These are phyloP conservation scores for Arabidopsis hybrid DNA, from an alignment of 441 rosid species.

Conservation along the genomic window DNA sequence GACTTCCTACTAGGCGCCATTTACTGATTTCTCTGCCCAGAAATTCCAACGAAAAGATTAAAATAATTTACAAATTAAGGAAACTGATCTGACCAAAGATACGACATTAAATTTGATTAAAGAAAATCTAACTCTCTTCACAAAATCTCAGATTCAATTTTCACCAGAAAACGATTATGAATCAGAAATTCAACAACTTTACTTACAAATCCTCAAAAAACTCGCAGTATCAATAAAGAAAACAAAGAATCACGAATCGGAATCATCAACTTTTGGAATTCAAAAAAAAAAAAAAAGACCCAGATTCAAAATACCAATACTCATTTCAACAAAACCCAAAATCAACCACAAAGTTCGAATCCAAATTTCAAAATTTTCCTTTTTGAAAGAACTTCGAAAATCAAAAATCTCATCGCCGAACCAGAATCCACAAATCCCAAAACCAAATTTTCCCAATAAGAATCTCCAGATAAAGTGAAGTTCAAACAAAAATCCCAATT, in stretches of 20 bases:
- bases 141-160: slow-evolving; percentile 10
- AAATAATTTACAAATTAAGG: no score
- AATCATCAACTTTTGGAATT: slow-evolving; percentile 32
- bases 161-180: slow-evolving; percentile 5
- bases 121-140: background rate
- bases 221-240: slow-evolving; percentile 2
- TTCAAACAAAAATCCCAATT: slow-evolving; percentile 18
- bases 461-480: slow-evolving; percentile 1
- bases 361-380: background rate
- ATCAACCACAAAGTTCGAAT: slow-evolving; percentile 7
- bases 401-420: background rate
- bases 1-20: slow-evolving; percentile 85
- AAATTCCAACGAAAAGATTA: background rate
- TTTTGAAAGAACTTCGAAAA: background rate
- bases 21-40: slow-evolving; percentile 26
- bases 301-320: slow-evolving; percentile 31
- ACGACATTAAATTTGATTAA: background rate
- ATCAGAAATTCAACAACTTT: slow-evolving; percentile 15
- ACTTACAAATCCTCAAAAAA: background rate
- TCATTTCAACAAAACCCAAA: background rate
- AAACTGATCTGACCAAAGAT: slow-evolving; percentile 18
- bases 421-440: slow-evolving; percentile 21
- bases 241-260: slow-evolving; percentile 17
- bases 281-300: slow-evolving; percentile 26
- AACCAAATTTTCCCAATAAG: background rate